phyloP scores from a whole-genome alignment of 2,329 filamentous ascomycete genomes.

The Claviceps sp. region DNA sequence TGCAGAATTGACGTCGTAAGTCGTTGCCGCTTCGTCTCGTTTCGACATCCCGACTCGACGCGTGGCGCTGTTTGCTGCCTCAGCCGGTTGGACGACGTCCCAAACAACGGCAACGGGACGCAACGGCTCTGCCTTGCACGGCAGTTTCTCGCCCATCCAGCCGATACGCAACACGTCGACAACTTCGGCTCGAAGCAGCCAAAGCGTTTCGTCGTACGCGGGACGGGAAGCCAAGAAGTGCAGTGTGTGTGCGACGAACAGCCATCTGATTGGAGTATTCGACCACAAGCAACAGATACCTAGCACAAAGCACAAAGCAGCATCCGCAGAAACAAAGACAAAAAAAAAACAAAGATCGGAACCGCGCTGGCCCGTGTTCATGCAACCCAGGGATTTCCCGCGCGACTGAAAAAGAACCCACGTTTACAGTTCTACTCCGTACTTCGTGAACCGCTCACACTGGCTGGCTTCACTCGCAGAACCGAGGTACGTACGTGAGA shows the following conservation, averaged over 20 bases:
- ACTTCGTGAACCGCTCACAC: neutral
- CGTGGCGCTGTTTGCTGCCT: neutral
- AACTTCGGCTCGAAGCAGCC: no score
- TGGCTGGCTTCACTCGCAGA: no score
- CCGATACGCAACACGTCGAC: no score
- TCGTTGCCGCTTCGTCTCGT: neutral
- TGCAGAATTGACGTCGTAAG: neutral
- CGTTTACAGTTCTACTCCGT: neutral
- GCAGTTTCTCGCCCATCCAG: no score
- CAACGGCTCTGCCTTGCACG: no score
- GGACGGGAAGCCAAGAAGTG: neutral
- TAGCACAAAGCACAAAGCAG: no score
- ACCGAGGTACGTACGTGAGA: no score
- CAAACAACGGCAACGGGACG: no score
- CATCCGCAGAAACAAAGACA: neutral
- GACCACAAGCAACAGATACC: no score
- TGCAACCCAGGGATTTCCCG: neutral
- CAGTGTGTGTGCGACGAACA: neutral
- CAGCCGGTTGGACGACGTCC: no score
- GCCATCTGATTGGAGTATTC: neutral
- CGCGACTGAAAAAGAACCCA: neutral
- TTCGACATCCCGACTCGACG: neutral
- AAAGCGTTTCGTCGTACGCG: neutral
- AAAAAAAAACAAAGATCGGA: neutral
- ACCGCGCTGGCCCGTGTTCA: neutral